Base-by-base conservation (phyloP, 192 early-diverging fungal species). In the Coemansia sp. region DNA sequence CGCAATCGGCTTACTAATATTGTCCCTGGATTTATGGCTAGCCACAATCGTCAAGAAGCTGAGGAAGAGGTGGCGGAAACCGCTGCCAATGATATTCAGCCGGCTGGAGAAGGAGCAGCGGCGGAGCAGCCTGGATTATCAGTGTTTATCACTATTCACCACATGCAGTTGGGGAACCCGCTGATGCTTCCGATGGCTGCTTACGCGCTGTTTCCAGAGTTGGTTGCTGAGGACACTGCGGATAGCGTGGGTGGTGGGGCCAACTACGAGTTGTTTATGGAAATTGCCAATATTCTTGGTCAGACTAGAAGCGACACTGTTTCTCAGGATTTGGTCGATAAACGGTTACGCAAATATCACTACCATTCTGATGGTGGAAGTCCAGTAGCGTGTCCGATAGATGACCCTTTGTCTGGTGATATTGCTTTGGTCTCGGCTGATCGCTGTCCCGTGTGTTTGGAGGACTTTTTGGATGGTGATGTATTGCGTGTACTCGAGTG, bases 181-280 rank as follows among this genome's bases (percentile, higher is more conserved):
- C n/a, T 78, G 34, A 47, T 83, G 13, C 67, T 83, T 29, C 67
- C 76, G 13, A 63, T 79, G 40, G 67, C 78, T 33, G 74, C 81
- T 8, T 72, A 78, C 7, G 40, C 70, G 5, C 44, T 83, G 65
- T 79, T 83, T 33, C 76, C 81, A 11, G 81, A 83, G 50, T 58
- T 83, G 31, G 33, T 67, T 10, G 61, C 24, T 36, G 71, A 70
- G 18, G 39, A 36, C 49, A 6, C 22, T 34, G 33, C 22, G 36
- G n/a, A 43, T 0, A 72, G 39, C 43, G 13, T 65, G 47, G 27
- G 66, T 31, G 33, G 66, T 2, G 69, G 65, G 11, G 75, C 58
- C 64, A 75, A 79, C 70, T 83, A 83, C 52, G 81, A 83, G 12
- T 60, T 83, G 70, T 75, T 75, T 55, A 60, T 75, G 43, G 81